Evolutionary conservation across 768 basidiomycete species (phyloP).

Genomic region (Candolleomyces aberdarensis): DNA sequence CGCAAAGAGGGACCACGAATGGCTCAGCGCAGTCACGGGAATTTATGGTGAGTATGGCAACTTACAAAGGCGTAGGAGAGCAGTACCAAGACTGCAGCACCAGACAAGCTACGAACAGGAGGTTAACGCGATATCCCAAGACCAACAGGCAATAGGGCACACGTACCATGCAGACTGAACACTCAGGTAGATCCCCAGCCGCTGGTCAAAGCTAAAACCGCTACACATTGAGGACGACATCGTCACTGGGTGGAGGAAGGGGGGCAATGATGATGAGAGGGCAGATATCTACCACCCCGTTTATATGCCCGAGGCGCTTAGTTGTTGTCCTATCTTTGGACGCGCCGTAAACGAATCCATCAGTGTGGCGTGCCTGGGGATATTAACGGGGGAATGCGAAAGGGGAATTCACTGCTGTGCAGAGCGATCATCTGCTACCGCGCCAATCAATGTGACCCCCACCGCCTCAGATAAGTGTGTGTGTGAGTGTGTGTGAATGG

Average conservation of each 20-base stretch:
- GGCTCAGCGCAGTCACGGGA: not conserved
- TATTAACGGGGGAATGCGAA: too few relatives aligned
- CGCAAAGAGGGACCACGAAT: not conserved
- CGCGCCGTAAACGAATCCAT: too few relatives aligned
- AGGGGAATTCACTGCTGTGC: too few relatives aligned
- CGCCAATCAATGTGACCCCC: too few relatives aligned
- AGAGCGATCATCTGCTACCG: too few relatives aligned
- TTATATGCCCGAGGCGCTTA: too few relatives aligned
- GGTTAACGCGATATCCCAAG: not conserved
- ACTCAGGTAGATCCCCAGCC: slow-evolving; percentile 20
- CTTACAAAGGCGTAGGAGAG: slow-evolving; percentile 23
- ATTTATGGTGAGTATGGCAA: not conserved
- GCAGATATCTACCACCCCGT: too few relatives aligned
- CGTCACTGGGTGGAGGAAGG: not conserved
- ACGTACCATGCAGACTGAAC: slow-evolving; percentile 20
- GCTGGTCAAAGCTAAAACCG: slow-evolving; percentile 20
- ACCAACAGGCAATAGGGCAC: not conserved
- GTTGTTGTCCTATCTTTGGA: too few relatives aligned
- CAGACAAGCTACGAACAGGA: slow-evolving; percentile 14
- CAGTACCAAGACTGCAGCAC: slow-evolving; percentile 17
- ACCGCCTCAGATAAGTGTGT: too few relatives aligned
- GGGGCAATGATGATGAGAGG: too few relatives aligned
- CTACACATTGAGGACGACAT: not conserved
- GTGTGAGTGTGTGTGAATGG: too few relatives aligned
- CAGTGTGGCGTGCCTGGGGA: too few relatives aligned